A percentile compares a stretch with the other conserved stretches of the same genome.
Evolutionary conservation across 2,329 filamentous ascomycete genomes (phyloP).

Genomic region (Sarocladiaceae sp.): DNA sequence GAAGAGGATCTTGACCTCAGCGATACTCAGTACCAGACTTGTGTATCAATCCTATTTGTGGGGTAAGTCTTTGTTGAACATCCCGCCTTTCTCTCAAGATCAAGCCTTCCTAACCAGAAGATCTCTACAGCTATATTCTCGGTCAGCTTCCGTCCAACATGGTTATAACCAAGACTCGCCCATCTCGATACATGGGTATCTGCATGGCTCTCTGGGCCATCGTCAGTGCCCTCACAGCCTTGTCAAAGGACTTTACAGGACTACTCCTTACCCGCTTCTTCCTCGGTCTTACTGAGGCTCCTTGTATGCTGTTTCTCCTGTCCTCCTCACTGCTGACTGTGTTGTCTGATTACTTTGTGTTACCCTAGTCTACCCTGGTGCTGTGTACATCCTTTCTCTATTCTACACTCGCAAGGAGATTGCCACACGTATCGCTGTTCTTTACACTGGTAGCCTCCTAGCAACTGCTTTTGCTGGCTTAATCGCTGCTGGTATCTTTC

Average conservation of each 20-base stretch:
- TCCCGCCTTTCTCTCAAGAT: too few species aligned
- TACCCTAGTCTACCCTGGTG: conserved; percentile 38
- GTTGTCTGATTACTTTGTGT: too few species aligned
- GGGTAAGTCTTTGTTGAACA: conserved; percentile 24
- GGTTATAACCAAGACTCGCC: conserved; percentile 37
- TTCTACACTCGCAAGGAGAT: conserved; percentile 64
- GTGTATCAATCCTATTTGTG: conserved; percentile 28
- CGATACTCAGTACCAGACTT: conserved; percentile 24
- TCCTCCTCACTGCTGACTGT: too few species aligned
- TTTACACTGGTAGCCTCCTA: conserved; percentile 57
- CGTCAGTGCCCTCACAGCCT: conserved; percentile 42
- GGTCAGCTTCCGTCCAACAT: conserved; percentile 39
- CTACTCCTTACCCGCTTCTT: conserved; percentile 44
- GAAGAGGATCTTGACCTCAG: conserved; percentile 23
- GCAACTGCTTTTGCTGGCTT: conserved; percentile 64
- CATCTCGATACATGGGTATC: conserved; percentile 36
- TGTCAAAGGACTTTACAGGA: conserved; percentile 42
- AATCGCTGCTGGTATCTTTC: conserved; percentile 56
- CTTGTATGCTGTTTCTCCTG: too few species aligned
- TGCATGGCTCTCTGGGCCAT: conserved; percentile 45
- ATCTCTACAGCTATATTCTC: conserved; percentile 30
- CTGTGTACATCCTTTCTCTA: conserved; percentile 39
- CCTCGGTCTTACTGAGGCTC: conserved; percentile 42
- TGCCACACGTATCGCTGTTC: conserved; percentile 54
- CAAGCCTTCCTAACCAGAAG: too few species aligned